These are phyloP conservation scores for Prillingera fragicola DNA, from an alignment of 1,284 basidiomycete species.

Conservation along the genomic window DNA sequence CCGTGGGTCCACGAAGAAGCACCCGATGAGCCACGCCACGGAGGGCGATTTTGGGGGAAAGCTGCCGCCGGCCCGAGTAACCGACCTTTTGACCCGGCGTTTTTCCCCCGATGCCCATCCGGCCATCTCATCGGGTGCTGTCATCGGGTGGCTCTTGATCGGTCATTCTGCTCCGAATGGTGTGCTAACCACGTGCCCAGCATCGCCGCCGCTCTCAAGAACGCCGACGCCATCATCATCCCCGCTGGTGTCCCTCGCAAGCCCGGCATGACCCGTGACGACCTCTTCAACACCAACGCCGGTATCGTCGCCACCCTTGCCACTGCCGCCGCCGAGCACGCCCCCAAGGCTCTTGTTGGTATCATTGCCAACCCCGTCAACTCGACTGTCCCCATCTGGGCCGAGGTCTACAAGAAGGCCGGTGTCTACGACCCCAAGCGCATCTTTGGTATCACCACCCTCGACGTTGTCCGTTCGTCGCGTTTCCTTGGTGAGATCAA, in stretches of 20 bases:
- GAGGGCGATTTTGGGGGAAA: background rate
- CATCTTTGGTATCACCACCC: conserved; percentile 94
- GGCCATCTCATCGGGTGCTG: no score
- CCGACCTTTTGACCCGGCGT: background rate
- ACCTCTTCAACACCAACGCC: conserved; percentile 67
- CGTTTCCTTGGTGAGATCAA: conserved; percentile 85
- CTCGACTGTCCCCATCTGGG: conserved; percentile 96
- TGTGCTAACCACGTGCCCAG: conserved; percentile 60
- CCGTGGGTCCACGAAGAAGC: no score
- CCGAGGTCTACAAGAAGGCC: conserved; percentile 88
- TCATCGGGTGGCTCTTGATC: no score
- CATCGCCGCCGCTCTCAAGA: conserved; percentile 73
- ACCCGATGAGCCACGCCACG: no score
- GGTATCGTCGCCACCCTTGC: conserved; percentile 93
- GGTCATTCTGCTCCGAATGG: background rate
- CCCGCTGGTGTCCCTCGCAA: conserved; percentile 97
- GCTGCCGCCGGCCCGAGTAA: conserved; percentile 1
- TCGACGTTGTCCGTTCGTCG: conserved; percentile 94
- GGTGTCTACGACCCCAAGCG: conserved; percentile 86
- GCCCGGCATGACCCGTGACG: conserved; percentile 63
- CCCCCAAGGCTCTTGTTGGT: conserved; percentile 87
- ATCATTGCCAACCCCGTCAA: conserved; percentile 97
- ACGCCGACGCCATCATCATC: conserved; percentile 87
- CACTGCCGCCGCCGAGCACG: conserved; percentile 72
- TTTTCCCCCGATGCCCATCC: background rate